These are phyloP conservation scores for Pseudogymnoascus sp. DNA, from an alignment of 2,329 filamentous ascomycete genomes.

Conservation along the genomic window DNA sequence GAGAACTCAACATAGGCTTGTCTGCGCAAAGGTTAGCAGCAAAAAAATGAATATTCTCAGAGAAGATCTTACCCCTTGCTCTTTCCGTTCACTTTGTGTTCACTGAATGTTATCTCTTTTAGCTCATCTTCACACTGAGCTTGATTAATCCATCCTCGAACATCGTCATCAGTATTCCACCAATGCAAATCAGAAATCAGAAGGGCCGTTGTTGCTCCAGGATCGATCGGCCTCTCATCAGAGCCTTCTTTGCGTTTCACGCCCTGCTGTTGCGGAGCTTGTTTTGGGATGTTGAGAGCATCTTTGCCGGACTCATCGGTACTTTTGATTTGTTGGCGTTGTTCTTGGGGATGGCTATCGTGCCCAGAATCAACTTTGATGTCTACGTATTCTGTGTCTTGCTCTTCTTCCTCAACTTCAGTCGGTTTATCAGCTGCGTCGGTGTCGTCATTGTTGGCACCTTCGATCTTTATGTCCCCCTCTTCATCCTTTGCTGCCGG, in stretches of 20 bases:
- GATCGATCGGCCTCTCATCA: conserved; percentile 51
- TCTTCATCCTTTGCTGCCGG: conserved; percentile 26
- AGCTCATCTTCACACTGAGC: conserved; percentile 78
- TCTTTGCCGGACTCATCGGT: conserved; percentile 32
- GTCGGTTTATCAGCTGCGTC: conserved; percentile 7
- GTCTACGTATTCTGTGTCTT: conserved; percentile 32
- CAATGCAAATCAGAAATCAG: conserved; percentile 87
- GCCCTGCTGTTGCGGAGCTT: conserved; percentile 42
- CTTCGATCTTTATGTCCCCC: conserved; percentile 32
- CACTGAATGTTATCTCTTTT: conserved; percentile 90
- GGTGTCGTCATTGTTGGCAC: conserved; percentile 18
- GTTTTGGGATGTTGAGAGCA: conserved; percentile 29
- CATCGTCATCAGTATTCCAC: conserved; percentile 95
- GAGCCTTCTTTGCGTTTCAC: conserved; percentile 54
- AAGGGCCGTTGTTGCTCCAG: conserved; percentile 59
- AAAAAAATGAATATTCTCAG: neutral
- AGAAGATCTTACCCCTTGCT: conserved; percentile 69
- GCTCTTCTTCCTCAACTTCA: conserved; percentile 32
- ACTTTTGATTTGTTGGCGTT: conserved; percentile 36
- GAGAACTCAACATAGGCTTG: conserved; percentile 80
- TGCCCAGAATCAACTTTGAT: conserved; percentile 35
- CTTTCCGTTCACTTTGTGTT: conserved; percentile 98
- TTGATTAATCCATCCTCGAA: conserved; percentile 76
- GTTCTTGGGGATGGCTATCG: conserved; percentile 23
- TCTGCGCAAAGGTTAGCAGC: conserved; percentile 29